phyloP scores from a whole-genome alignment of 2,329 filamentous ascomycete species.

The Fusarium succisae region DNA sequence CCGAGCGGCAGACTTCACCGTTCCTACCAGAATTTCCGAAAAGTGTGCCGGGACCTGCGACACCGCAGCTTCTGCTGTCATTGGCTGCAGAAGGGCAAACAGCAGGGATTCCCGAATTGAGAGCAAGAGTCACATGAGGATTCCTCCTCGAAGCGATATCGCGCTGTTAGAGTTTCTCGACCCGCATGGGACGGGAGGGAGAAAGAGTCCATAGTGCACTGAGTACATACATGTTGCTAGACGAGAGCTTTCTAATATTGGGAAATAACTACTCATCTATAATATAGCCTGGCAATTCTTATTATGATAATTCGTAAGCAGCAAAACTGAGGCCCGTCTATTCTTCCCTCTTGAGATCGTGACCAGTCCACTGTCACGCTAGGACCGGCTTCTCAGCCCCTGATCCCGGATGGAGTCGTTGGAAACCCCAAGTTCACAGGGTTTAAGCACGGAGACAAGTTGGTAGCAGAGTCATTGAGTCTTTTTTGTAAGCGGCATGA shows the following conservation, averaged over 20 bases:
- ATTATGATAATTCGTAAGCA: not conserved
- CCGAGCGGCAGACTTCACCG: slow-evolving; percentile 10
- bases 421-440: slow-evolving; percentile 13
- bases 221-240: not conserved
- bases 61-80: slow-evolving; percentile 1
- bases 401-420: slow-evolving; percentile 19
- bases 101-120: slow-evolving; percentile 5
- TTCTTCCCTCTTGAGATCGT: not conserved
- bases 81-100: slow-evolving; percentile 5
- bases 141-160: not conserved
- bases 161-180: slow-evolving; percentile 10
- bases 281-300: not conserved
- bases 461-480: not conserved
- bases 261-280: not conserved
- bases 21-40: slow-evolving; percentile 28
- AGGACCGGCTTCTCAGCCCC: slow-evolving; percentile 19
- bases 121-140: slow-evolving; percentile 15
- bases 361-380: slow-evolving; percentile 1
- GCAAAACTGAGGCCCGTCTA: slow-evolving; percentile 2
- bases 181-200: not conserved
- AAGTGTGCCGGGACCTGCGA: slow-evolving; percentile 5
- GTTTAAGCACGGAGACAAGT: not conserved
- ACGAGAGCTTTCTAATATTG: not conserved
- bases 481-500: not conserved
- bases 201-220: not conserved